Conservation (phyloP, 1,284 basidiomycete species). For the Mycena sp. region DNA sequence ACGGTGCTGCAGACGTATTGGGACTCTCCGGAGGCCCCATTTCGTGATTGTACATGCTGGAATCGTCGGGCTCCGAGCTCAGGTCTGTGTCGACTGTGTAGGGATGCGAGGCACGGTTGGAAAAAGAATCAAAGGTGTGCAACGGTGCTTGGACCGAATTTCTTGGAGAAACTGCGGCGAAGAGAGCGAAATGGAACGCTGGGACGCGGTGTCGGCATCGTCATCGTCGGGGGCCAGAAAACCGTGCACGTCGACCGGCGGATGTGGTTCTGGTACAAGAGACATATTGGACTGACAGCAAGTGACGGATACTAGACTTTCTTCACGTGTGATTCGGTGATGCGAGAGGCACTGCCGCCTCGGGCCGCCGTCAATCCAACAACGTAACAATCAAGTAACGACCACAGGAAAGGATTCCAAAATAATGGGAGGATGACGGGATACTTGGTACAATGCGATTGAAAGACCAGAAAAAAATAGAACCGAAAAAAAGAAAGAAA, state of each 20-base stretch:
- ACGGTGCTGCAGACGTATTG: slow-evolving; percentile 59
- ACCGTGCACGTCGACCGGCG: slow-evolving; percentile 19
- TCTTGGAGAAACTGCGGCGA: slow-evolving; percentile 62
- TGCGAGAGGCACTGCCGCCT: too few species aligned
- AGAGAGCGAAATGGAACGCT: slow-evolving; percentile 77
- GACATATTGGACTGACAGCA: slow-evolving; percentile 25
- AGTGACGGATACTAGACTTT: slow-evolving; percentile 5
- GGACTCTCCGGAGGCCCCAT: slow-evolving; percentile 55
- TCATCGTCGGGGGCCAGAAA: slow-evolving; percentile 40
- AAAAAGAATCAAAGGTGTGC: slow-evolving; percentile 49
- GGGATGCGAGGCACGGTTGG: slow-evolving; percentile 54
- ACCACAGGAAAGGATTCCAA: too few species aligned
- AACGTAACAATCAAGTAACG: too few species aligned
- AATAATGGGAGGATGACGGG: too few species aligned
- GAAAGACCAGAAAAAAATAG: too few species aligned
- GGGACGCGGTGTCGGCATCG: slow-evolving; percentile 82
- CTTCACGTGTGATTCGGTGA: neutral
- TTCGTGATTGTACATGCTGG: slow-evolving; percentile 51
- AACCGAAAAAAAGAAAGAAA: too few species aligned
- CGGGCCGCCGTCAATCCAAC: too few species aligned
- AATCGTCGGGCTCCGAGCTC: slow-evolving; percentile 61
- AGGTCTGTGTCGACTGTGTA: slow-evolving; percentile 63
- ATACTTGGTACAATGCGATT: too few species aligned
- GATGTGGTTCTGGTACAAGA: slow-evolving; percentile 19
- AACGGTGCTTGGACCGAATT: slow-evolving; percentile 43